phyloP scores from a whole-genome alignment of 2,329 filamentous ascomycete species.

The Hymenoscyphus fraxineus region DNA sequence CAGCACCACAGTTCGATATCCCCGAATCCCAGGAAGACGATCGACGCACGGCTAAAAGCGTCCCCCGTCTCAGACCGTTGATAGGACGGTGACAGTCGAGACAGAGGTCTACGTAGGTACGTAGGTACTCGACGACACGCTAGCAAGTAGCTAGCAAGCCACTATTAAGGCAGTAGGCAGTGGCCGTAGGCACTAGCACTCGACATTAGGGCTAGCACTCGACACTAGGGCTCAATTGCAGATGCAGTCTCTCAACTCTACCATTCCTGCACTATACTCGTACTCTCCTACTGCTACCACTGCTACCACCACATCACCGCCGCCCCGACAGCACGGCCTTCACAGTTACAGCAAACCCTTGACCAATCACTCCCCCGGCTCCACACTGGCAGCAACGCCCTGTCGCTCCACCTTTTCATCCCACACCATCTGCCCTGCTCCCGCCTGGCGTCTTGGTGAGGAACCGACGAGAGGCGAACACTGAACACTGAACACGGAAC shows the following conservation, averaged over 20 bases:
- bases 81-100: background rate
- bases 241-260: background rate
- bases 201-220: too few species aligned
- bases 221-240: background rate
- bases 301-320: background rate
- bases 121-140: background rate
- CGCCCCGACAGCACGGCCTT: background rate
- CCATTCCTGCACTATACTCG: background rate
- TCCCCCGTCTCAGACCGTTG: background rate
- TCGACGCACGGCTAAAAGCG: background rate
- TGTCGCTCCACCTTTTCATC: background rate
- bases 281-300: background rate
- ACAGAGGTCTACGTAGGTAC: background rate
- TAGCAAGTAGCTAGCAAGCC: background rate
- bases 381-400: background rate
- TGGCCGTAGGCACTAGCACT: too few species aligned
- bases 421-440: background rate
- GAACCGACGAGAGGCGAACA: background rate
- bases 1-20: background rate
- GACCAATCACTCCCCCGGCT: background rate
- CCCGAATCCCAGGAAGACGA: background rate
- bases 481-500: constrained; percentile 3
- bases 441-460: background rate
- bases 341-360: background rate
- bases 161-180: too few species aligned